phyloP scores from a whole-genome alignment of 129 eudicot genomes.

The Apium graveolens region DNA sequence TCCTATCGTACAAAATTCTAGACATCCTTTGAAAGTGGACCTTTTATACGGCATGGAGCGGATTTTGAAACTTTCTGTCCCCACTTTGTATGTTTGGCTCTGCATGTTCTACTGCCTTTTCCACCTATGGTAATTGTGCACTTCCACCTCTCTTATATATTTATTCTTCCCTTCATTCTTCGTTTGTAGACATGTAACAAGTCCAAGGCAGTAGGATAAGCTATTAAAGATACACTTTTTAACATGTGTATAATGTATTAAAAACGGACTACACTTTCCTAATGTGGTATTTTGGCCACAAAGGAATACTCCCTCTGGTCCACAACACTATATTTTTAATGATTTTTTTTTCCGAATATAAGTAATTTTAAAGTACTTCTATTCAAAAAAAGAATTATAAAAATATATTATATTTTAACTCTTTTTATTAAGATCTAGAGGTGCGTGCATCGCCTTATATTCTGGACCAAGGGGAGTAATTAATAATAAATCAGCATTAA shows the following conservation, averaged over 20 bases:
- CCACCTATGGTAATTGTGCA: slow-evolving; percentile 67
- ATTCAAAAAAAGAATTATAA: no score
- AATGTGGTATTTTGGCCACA: not conserved
- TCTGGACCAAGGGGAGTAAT: not conserved
- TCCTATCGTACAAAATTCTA: slow-evolving; percentile 81
- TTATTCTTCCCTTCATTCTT: slow-evolving; percentile 1
- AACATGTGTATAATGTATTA: no score
- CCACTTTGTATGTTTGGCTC: slow-evolving; percentile 93
- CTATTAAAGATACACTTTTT: not conserved
- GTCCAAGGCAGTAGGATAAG: not conserved
- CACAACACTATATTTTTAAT: no score
- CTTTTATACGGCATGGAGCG: slow-evolving; percentile 80
- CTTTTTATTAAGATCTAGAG: no score
- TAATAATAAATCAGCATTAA: not conserved
- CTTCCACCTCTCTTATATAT: slow-evolving; percentile 14
- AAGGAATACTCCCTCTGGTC: no score
- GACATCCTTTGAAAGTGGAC: slow-evolving; percentile 90
- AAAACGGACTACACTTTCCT: not conserved
- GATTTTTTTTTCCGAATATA: no score
- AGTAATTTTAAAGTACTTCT: no score
- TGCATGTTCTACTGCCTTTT: slow-evolving; percentile 92
- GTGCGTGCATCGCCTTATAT: no score
- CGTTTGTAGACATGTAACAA: not conserved
- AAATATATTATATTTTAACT: no score
- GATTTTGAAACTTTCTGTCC: slow-evolving; percentile 95